These are phyloP conservation scores for Piper longum DNA, from an alignment of 164 flowering plant genomes.

Conservation along the genomic window DNA sequence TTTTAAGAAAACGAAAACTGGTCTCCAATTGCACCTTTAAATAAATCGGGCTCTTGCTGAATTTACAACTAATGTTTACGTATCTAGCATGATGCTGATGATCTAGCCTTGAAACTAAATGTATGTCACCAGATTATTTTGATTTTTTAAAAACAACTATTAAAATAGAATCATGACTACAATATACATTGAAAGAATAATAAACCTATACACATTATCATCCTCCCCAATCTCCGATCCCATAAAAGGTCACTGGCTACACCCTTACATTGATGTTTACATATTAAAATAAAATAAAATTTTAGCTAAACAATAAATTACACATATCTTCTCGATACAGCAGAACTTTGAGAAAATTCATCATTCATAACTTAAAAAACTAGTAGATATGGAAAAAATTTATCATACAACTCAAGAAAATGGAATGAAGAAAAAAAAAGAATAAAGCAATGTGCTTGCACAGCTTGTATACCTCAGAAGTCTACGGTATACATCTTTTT, in stretches of 20 bases:
- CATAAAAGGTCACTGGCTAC: not conserved
- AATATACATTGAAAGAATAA: too few species aligned
- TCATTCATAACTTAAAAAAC: too few species aligned
- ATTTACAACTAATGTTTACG: not conserved
- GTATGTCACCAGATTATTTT: not conserved
- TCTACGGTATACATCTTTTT: not conserved
- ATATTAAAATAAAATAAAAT: too few species aligned
- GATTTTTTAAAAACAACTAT: too few species aligned
- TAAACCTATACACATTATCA: not conserved
- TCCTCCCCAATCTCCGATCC: not conserved
- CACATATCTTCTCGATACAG: not conserved
- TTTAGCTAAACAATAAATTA: too few species aligned
- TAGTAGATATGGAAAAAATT: not conserved
- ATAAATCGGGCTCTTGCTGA: not conserved
- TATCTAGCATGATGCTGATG: not conserved
- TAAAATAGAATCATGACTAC: too few species aligned
- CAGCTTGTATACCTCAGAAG: too few species aligned
- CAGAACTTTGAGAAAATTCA: not conserved
- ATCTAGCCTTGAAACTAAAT: not conserved
- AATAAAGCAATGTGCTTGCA: not conserved
- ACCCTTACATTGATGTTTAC: not conserved
- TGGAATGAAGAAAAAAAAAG: not conserved
- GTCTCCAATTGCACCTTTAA: not conserved
- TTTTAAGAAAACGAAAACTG: not conserved
- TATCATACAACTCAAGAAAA: not conserved